These are phyloP conservation scores for Beta macrorhiza DNA, from an alignment of 179 eudicot genomes.

Conservation along the genomic window DNA sequence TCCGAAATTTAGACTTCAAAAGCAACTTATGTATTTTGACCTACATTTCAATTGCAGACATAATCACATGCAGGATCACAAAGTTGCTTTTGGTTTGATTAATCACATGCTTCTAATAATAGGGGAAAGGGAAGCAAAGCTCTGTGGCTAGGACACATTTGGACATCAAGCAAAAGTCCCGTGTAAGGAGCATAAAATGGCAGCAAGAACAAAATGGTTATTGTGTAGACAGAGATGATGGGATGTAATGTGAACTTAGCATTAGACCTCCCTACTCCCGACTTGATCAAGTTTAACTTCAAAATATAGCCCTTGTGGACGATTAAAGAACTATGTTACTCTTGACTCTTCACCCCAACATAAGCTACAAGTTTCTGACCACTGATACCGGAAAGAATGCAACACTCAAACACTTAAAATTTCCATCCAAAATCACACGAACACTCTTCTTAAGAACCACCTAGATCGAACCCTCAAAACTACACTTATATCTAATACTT, in stretches of 20 bases:
- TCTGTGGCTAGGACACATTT: background rate
- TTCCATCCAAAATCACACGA: background rate
- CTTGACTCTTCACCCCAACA: background rate
- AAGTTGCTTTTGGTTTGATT: too few relatives aligned
- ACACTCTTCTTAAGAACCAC: background rate
- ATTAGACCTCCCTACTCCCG: background rate
- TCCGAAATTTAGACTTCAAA: constrained; percentile 71
- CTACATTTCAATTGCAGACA: constrained; percentile 36
- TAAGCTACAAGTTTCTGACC: background rate
- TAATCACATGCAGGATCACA: constrained; percentile 14
- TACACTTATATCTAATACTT: background rate
- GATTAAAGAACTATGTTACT: background rate
- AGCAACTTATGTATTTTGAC: constrained; percentile 85
- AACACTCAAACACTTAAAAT: background rate
- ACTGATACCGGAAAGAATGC: background rate
- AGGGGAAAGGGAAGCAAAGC: background rate
- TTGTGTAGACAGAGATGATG: background rate
- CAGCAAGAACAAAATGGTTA: background rate
- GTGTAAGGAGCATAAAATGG: background rate
- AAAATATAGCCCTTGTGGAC: background rate
- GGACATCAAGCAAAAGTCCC: background rate
- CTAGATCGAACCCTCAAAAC: background rate
- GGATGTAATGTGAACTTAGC: background rate
- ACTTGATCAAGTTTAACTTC: background rate
- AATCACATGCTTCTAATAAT: background rate